Conservation (phyloP, 306 rosid species). For the apple (Malus domestica) region DNA sequence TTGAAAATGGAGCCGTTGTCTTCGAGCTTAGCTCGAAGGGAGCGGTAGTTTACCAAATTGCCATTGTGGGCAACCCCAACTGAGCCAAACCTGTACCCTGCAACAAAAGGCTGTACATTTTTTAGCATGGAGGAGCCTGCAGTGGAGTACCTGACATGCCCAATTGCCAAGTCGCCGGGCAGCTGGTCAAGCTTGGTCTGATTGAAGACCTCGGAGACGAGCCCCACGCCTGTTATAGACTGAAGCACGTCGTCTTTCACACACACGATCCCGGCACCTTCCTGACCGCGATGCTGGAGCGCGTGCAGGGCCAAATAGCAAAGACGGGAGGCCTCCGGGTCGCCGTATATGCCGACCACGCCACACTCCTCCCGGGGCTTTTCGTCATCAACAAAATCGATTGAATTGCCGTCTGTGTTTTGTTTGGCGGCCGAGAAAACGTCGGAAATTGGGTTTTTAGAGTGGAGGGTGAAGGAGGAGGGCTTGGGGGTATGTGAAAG, state of each 20-base stretch:
- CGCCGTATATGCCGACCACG: constrained; percentile 77
- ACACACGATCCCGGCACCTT: constrained; percentile 82
- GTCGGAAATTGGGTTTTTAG: constrained; percentile 39
- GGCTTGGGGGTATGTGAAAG: constrained; percentile 4
- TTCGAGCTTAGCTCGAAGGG: constrained; percentile 58
- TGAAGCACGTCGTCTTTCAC: constrained; percentile 47
- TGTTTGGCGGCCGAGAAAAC: constrained; percentile 3
- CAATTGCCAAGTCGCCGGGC: constrained; percentile 62
- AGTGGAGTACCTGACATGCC: constrained; percentile 84
- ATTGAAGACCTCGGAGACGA: constrained; percentile 71
- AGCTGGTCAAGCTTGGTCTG: constrained; percentile 52
- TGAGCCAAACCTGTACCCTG: constrained; percentile 71
- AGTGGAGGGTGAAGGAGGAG: constrained; percentile 1
- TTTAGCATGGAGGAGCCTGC: constrained; percentile 73
- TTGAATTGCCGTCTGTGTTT: not conserved
- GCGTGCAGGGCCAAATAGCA: constrained; percentile 82
- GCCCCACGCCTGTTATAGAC: constrained; percentile 66
- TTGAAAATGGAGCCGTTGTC: constrained; percentile 82
- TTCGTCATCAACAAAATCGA: constrained; percentile 32
- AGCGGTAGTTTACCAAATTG: constrained; percentile 66
- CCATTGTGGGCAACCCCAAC: constrained; percentile 93
- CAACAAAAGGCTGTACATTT: constrained; percentile 89
- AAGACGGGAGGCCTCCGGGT: constrained; percentile 67
- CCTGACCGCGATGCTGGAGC: constrained; percentile 95
- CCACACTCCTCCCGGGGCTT: constrained; percentile 96